Evolutionary conservation across 1,284 basidiomycete genomes (phyloP).

Genomic region (Cerrena zonata): DNA sequence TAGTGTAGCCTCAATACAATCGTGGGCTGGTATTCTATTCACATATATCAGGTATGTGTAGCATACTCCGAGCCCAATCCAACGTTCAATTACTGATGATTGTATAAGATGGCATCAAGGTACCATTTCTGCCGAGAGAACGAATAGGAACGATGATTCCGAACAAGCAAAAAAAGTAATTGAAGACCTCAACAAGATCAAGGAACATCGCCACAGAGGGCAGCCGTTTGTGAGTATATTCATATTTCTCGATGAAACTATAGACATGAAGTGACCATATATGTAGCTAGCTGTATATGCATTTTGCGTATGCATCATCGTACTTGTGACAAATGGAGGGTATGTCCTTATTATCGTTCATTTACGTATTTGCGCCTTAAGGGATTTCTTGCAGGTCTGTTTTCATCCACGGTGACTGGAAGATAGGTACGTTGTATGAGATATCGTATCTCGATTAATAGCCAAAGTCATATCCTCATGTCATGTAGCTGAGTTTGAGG

Average conservation of each 20-base stretch:
- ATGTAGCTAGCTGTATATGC: constrained; percentile 22
- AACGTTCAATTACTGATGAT: not conserved
- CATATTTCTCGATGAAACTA: not conserved
- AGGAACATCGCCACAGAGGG: constrained; percentile 20
- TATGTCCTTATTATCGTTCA: constrained; percentile 6
- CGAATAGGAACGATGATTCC: constrained; percentile 6
- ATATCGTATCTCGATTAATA: too few relatives aligned
- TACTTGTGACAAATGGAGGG: constrained; percentile 26
- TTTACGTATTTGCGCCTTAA: not conserved
- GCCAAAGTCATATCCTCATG: too few relatives aligned
- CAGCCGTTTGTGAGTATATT: constrained; percentile 22
- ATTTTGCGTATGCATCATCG: constrained; percentile 20
- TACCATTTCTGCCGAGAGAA: constrained; percentile 22
- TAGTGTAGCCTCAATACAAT: constrained; percentile 26
- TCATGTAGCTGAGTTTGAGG: too few relatives aligned
- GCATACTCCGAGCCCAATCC: not conserved
- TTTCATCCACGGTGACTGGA: constrained; percentile 24
- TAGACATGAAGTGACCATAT: not conserved
- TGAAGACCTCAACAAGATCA: constrained; percentile 20
- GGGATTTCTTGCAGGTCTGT: constrained; percentile 12
- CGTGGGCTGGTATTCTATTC: constrained; percentile 28
- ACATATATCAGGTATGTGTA: constrained; percentile 25
- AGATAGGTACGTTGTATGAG: constrained; percentile 16
- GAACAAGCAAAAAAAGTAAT: constrained; percentile 9
- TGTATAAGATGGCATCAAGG: constrained; percentile 25